Base-by-base conservation (phyloP, 768 basidiomycete species). In the Kwoniella bestiolae region DNA sequence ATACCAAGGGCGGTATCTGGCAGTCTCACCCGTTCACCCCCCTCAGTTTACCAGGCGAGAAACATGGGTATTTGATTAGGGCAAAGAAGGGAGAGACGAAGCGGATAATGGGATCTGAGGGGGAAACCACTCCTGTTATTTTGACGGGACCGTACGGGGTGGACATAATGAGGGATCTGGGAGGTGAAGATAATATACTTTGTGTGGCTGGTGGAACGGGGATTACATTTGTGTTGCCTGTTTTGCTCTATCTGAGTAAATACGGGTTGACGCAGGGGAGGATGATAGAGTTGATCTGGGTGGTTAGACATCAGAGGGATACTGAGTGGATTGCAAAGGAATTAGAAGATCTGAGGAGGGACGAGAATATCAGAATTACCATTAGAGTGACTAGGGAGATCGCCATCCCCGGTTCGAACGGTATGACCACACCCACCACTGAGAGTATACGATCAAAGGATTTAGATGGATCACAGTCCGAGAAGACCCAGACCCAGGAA, bases 1-100 rank as follows among this genome's bases (percentile, higher is more conserved):
- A 72, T 29, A 18, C 38, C 1, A 55, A 55, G 23, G 47, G 35
- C 9, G 56, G 66, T n/a, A 71, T 71, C 44, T 71, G 69, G 69
- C 72, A 74, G 49, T 74, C 72, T 2, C 72, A 74, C 44, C 72
- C 72, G 1, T 74, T 74, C 56, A 74, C 72, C 1, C 72, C 72
- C 2, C 44, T 70, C 16, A 70, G 65, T 29, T 32, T 68, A 16
- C 72, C 72, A 23, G 60, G 60, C 16, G 50, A 41, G 5, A 18
- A 41, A 5, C 68, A 70, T 16, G 67, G 60, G 2, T 73, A 73
- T 49, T 34, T 73, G 49, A 45, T 73, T 46, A 66, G 72, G 56
- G 68, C 66, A 2, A 70, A 68, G 38, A 29, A 47, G 3, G 72
- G 72, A 26, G 72, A 73, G 21, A 73, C 72, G n/a, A 70, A 68